phyloP scores from a whole-genome alignment of 768 basidiomycete species.

The Hericium rajendrae region DNA sequence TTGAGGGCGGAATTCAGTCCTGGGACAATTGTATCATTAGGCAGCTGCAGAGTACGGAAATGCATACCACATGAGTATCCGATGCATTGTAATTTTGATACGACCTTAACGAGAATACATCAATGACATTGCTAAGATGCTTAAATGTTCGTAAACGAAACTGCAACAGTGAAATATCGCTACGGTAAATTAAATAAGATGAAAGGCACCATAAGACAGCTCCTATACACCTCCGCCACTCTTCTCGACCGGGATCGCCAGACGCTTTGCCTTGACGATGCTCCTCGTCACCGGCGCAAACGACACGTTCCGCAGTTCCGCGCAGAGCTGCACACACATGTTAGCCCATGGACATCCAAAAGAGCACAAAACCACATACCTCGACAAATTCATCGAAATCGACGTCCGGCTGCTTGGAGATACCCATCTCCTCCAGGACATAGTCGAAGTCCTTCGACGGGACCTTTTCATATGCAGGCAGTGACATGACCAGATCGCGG shows the following conservation, averaged over 20 bases:
- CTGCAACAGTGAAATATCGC: neutral
- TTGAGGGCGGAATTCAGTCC: neutral
- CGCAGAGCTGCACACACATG: conserved; percentile 46
- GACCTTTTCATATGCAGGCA: conserved; percentile 49
- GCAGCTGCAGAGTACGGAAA: too few relatives aligned
- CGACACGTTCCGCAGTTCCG: conserved; percentile 58
- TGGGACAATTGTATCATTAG: too few relatives aligned
- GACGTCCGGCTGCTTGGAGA: conserved; percentile 43
- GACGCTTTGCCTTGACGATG: conserved; percentile 27
- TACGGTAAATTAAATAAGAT: neutral
- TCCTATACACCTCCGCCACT: conserved; percentile 40
- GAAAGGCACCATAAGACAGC: neutral
- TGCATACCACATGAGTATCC: too few relatives aligned
- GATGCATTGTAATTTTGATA: neutral
- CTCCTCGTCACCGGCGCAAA: conserved; percentile 29
- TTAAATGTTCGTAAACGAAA: neutral
- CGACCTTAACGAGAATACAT: neutral
- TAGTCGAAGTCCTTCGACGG: conserved; percentile 58
- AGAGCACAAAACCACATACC: conserved; percentile 34
- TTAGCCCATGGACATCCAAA: conserved; percentile 1
- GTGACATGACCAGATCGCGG: conserved; percentile 19
- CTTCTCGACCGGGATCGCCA: conserved; percentile 43
- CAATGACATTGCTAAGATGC: neutral
- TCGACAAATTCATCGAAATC: conserved; percentile 85
- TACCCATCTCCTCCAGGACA: conserved; percentile 70